Base-by-base conservation (phyloP, 208 protist species). In the Leishmania tarentolae region DNA sequence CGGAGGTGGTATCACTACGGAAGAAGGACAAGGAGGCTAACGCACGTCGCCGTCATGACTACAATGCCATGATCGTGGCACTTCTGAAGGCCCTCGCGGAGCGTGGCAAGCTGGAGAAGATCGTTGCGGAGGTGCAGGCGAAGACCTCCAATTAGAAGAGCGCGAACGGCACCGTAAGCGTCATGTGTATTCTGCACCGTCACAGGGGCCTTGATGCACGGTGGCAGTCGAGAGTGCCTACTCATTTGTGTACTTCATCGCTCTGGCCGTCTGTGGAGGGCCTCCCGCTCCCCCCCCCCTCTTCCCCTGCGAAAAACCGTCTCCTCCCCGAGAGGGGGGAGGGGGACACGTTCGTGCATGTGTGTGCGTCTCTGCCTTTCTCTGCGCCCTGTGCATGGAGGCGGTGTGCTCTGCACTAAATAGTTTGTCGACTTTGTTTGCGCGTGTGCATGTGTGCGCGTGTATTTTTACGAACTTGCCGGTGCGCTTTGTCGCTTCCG, bases 31-130 rank as follows among this genome's bases (percentile, higher is more conserved):
- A 83, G 61, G 77, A 86, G 24, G 99, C 99, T 77, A 99, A 99
- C 84, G 77, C 90, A n/a, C 91, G 98, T 40, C 91, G 99, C 47
- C 98, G 98, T 61, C 98, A 99, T 86, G 99, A 99, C 88, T 99
- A 99, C 90, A 93, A 98, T 21, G 98, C 99, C 17, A 98, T 99
- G 87, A 88, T 99, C 61, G 88, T 99, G 7, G 92, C 96, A 77
- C 83, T 99, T 50, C 85, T 99, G 19, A 95, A 98, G 75, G 79
- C 98, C 13, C 85, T 99, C 37, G 97, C 98, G 31, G 91, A 99
- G 87, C 98, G 96, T 76, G 97, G 95, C 2, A 83, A 96, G 81
- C 85, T 99, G 35, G 61, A 90, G 42, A 86, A 73, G 37, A 87
- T 99, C 37, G 47, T 83, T 0, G 66, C 76, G 63, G 75, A 84